Evolutionary conservation across 164 flowering plant species (phyloP).

Genomic region (Magnolia sinica): DNA sequence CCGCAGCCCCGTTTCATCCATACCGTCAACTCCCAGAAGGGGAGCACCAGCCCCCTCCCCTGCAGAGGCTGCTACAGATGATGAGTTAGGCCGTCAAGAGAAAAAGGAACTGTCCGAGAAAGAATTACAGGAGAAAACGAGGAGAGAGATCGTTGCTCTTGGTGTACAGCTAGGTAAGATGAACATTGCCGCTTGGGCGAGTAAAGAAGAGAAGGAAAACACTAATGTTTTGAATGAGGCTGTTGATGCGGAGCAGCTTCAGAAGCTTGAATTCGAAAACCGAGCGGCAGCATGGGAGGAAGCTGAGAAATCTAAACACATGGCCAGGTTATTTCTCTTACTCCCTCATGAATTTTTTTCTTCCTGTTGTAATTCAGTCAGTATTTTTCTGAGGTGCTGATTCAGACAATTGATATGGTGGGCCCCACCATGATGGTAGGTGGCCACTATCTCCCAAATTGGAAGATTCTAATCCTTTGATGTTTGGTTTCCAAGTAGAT

Average conservation of each 20-base stretch:
- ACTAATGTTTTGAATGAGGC: constrained; percentile 21
- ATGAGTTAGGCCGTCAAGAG: constrained; percentile 20
- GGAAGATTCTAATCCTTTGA: too few species aligned
- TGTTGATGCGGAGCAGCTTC: constrained; percentile 34
- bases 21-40: constrained; percentile 78
- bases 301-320: constrained; percentile 76
- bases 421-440: too few species aligned
- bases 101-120: constrained; percentile 56
- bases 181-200: constrained; percentile 96
- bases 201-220: constrained; percentile 68
- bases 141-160: constrained; percentile 80
- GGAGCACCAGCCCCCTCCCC: constrained; percentile 54
- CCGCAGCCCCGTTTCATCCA: constrained; percentile 79
- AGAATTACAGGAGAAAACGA: constrained; percentile 69
- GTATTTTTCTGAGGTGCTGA: neutral
- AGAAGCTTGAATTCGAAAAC: constrained; percentile 45
- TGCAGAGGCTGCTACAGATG: constrained; percentile 24
- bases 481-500: too few species aligned
- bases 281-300: constrained; percentile 94
- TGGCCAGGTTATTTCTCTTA: constrained; percentile 57
- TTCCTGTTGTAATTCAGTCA: neutral
- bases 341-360: neutral
- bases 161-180: constrained; percentile 92
- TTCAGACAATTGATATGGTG: too few species aligned
- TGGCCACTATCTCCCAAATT: too few species aligned